These are phyloP conservation scores for Lodderomyces margitis DNA, from an alignment of 1,139 yeast genomes.

Conservation along the genomic window DNA sequence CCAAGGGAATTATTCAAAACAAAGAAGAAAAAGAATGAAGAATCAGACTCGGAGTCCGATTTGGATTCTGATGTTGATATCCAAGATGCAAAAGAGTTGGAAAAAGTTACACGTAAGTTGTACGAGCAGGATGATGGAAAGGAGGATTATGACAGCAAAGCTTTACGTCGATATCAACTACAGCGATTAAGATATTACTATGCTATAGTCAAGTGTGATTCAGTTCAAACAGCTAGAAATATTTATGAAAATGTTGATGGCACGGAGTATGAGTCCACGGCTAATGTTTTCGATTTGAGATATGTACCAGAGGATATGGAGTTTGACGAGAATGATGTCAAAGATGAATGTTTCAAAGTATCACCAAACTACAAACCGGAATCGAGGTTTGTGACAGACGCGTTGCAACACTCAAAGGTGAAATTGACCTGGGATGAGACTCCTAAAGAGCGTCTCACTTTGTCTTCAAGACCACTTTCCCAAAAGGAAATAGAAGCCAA, in stretches of 20 bases:
- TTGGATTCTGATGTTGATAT: conserved; percentile 48
- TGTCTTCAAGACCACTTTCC: conserved; percentile 78
- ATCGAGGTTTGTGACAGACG: conserved; percentile 80
- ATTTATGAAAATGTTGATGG: conserved; percentile 91
- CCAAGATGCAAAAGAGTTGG: conserved; percentile 41
- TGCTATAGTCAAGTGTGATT: conserved; percentile 88
- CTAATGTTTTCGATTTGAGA: conserved; percentile 88
- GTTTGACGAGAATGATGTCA: conserved; percentile 70
- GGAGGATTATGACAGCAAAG: conserved; percentile 69
- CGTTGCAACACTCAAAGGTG: conserved; percentile 89
- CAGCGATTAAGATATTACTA: conserved; percentile 87
- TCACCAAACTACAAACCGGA: conserved; percentile 83
- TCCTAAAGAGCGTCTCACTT: conserved; percentile 81
- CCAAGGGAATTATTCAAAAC: conserved; percentile 74
- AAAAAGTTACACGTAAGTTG: conserved; percentile 59
- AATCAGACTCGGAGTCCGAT: conserved; percentile 21
- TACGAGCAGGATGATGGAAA: conserved; percentile 73
- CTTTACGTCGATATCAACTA: conserved; percentile 75
- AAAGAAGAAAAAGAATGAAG: conserved; percentile 24
- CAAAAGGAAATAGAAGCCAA: conserved; percentile 92
- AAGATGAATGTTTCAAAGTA: conserved; percentile 67
- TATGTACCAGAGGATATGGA: conserved; percentile 91
- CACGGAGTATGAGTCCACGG: conserved; percentile 93
- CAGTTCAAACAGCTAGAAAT: conserved; percentile 63
- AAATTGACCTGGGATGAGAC: conserved; percentile 98